Evolutionary conservation across 2,329 filamentous ascomycete genomes (phyloP), one percentile per base, ranked within the genome.

Genomic region (Myriosclerotinia scirpicola): DNA sequence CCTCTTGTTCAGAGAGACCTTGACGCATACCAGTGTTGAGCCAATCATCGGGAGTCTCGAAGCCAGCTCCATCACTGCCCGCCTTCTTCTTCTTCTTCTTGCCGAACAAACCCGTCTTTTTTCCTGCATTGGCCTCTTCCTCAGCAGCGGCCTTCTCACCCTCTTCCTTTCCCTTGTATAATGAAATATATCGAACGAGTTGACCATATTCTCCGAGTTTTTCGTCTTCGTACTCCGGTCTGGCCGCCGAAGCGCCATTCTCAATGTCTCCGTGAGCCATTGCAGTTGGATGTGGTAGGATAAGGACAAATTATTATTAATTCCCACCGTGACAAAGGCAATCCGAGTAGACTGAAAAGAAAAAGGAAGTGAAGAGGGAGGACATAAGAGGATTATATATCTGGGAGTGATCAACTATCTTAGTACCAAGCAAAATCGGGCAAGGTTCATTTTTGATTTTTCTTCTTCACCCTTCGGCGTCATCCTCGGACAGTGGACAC

Each of bases 151-250:
- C 77, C 65, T 76, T 76, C 20, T 80, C 81, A 54, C 78, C 79
- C 64, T 81, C 80, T 75, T 85, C 84, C 67, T 84, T 82, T 78
- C 87, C 85, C 73, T 83, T 83, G 78, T 88, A 88, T 75, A 84
- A 86, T 71, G 85, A 87, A 77, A 89, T 89, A 80, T 87, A 89
- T 75, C 86, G 84, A 76, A 88, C 86, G 64, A 89, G 80, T 64
- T 86, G 85, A 71, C 84, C 83, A 79, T 89, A 89, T 78, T 89
- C 87, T 77, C 88, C 86, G 78, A 73, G 64, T 44, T 74, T 72
- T 20, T 71, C 69, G 66, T 71, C 70, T 66, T 74, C 70, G 54
- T 69, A 54, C 17, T 66, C 58, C 17, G 50, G 65, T 54, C 56
- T 54, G 48, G 48, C 64, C 8, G 59, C 64, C 56, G 50, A 30